Percentiles rank a stretch among this genome's conserved stretches.
Conservation (phyloP, 257 asterid genomes). For the Solanum bulbocastanum region DNA sequence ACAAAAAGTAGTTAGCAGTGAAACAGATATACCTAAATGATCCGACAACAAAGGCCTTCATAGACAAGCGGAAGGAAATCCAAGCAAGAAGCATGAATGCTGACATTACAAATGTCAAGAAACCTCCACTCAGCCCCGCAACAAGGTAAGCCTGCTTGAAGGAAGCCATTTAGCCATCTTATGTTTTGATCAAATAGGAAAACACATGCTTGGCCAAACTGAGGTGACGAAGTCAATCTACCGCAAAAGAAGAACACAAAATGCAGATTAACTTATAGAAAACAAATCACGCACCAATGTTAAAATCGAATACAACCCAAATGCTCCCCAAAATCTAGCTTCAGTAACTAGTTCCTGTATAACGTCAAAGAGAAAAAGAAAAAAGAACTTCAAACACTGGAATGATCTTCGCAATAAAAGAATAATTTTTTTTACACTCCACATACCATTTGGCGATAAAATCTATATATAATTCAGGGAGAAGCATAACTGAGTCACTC, state of each 20-base stretch:
- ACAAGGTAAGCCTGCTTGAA: slow-evolving; percentile 67
- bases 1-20: not conserved
- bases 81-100: slow-evolving; percentile 81
- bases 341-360: slow-evolving; percentile 70
- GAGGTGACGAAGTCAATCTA: not conserved
- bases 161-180: slow-evolving; percentile 21
- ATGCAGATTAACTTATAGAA: not conserved
- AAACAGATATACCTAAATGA: slow-evolving; percentile 57
- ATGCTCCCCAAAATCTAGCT: slow-evolving; percentile 99
- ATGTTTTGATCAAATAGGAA: not conserved
- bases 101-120: slow-evolving; percentile 54
- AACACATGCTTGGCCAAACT: not conserved
- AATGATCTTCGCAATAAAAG: not conserved
- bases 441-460: not conserved
- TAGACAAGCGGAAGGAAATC: slow-evolving; percentile 51
- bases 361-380: not conserved
- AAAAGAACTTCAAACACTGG: not conserved
- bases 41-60: slow-evolving; percentile 43
- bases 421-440: not conserved
- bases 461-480: not conserved
- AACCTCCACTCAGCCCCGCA: slow-evolving; percentile 87
- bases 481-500: not conserved
- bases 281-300: slow-evolving; percentile 52
- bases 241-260: not conserved
- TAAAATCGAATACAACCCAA: slow-evolving; percentile 74